These are phyloP conservation scores for Apiospora kogelbergensis DNA, from an alignment of 2,329 filamentous ascomycete genomes.

Conservation along the genomic window DNA sequence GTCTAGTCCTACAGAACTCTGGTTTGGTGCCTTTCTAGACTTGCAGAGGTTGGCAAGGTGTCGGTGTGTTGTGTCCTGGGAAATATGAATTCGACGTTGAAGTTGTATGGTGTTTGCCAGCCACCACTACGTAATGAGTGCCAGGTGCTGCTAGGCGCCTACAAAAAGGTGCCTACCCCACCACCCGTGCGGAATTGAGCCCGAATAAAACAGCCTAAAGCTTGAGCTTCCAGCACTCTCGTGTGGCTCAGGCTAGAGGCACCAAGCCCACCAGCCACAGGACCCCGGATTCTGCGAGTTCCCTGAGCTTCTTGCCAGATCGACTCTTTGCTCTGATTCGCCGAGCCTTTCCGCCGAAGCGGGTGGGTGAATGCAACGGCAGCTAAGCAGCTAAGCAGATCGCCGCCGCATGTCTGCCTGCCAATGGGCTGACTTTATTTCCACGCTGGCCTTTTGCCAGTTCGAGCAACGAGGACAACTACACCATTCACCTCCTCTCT, in stretches of 20 bases:
- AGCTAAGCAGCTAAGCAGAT: neutral
- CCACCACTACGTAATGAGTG: neutral
- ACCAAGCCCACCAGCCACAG: neutral
- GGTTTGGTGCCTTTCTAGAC: too few relatives aligned
- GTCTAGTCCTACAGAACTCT: too few relatives aligned
- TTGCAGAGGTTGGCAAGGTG: neutral
- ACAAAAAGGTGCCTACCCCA: neutral
- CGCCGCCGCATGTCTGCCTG: neutral
- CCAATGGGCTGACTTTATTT: conserved; percentile 20
- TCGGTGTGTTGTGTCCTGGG: neutral
- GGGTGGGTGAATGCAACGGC: neutral
- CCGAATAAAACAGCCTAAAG: neutral
- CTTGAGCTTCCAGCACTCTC: neutral
- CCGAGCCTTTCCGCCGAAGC: too few relatives aligned
- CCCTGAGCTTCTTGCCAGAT: conserved; percentile 8
- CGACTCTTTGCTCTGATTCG: neutral
- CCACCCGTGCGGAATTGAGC: neutral
- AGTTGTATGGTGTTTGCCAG: neutral
- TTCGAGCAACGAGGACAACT: conserved; percentile 21
- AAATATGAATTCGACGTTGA: neutral
- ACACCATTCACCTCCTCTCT: conserved; percentile 16
- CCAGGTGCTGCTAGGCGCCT: neutral
- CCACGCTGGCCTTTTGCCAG: conserved; percentile 46
- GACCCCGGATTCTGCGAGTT: conserved; percentile 9
- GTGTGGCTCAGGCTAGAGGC: neutral